phyloP scores from a whole-genome alignment of 768 basidiomycete genomes.

The Suillus plorans region DNA sequence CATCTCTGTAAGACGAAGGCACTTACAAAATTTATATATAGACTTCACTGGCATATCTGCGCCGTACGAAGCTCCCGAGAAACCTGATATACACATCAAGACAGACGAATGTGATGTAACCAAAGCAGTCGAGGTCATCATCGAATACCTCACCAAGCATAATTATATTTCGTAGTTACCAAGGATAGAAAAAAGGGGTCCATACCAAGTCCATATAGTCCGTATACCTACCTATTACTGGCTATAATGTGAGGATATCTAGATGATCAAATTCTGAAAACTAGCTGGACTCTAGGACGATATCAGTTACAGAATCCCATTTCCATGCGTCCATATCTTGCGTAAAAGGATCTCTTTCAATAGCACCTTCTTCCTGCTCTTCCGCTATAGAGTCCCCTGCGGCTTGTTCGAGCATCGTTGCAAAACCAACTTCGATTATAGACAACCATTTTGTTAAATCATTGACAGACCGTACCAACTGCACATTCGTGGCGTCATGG shows the following conservation, averaged over 20 bases:
- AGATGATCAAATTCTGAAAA: neutral
- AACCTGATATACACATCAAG: slow-evolving; percentile 89
- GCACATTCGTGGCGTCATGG: slow-evolving; percentile 58
- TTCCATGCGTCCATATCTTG: slow-evolving; percentile 9
- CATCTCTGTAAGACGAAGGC: neutral
- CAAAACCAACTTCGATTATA: slow-evolving; percentile 70
- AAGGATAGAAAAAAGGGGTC: neutral
- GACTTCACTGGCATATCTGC: slow-evolving; percentile 99
- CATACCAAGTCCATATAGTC: slow-evolving; percentile 6
- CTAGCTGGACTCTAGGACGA: slow-evolving; percentile 9
- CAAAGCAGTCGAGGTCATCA: slow-evolving; percentile 76
- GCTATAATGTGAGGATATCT: slow-evolving; percentile 3
- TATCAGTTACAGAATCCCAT: slow-evolving; percentile 18
- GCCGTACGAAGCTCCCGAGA: slow-evolving; percentile 87
- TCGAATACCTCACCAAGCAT: slow-evolving; percentile 72
- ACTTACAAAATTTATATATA: slow-evolving; percentile 32
- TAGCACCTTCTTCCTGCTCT: slow-evolving; percentile 51
- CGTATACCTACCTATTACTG: slow-evolving; percentile 18
- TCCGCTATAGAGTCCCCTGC: slow-evolving; percentile 58
- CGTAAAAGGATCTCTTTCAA: slow-evolving; percentile 20
- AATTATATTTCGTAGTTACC: slow-evolving; percentile 46
- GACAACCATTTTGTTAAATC: slow-evolving; percentile 77
- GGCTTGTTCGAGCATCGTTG: slow-evolving; percentile 57
- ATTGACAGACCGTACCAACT: slow-evolving; percentile 72
- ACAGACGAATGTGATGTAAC: slow-evolving; percentile 79